Percentiles rank a stretch among this genome's conserved stretches.
These are phyloP conservation scores for Starmera stellimalicola DNA, from an alignment of 1,139 yeast genomes.

Conservation along the genomic window DNA sequence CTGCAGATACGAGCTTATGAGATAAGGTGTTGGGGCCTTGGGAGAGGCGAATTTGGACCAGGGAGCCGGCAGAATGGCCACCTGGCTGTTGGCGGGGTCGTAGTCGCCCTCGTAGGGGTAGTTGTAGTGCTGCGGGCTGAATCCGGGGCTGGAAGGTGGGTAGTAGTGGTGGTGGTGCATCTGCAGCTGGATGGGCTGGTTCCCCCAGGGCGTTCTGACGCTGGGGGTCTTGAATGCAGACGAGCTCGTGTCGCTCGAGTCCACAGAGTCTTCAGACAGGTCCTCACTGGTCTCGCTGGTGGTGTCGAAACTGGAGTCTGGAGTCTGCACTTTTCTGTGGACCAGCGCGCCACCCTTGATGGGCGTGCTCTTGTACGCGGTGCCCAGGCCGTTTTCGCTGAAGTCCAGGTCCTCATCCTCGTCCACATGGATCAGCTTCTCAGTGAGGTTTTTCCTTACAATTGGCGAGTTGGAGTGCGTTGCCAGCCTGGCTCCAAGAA, in stretches of 20 bases:
- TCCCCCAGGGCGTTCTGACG: conserved; percentile 9
- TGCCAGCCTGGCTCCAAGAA: conserved; percentile 21
- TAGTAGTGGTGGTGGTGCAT: conserved; percentile 40
- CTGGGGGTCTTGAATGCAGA: conserved; percentile 8
- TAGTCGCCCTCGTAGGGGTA: not conserved
- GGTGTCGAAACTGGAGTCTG: not conserved
- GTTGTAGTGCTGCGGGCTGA: conserved; percentile 1
- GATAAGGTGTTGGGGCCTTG: conserved; percentile 32
- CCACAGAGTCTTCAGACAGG: not conserved
- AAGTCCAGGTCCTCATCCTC: not conserved
- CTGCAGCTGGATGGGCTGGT: conserved; percentile 22
- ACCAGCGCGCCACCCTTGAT: not conserved
- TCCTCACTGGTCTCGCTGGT: not conserved
- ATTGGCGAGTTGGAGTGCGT: conserved; percentile 4
- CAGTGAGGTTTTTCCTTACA: conserved; percentile 1
- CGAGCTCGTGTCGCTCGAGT: conserved; percentile 2
- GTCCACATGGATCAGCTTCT: not conserved
- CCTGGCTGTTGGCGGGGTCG: not conserved
- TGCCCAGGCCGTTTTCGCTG: not conserved
- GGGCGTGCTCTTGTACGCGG: not conserved
- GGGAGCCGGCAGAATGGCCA: conserved; percentile 30
- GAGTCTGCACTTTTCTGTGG: not conserved
- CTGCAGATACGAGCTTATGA: conserved; percentile 52
- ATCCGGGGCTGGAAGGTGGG: conserved; percentile 8
- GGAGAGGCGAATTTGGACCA: conserved; percentile 26